phyloP scores from a whole-genome alignment of 768 basidiomycete species.

The Tubosaeta brunneosetosa region DNA sequence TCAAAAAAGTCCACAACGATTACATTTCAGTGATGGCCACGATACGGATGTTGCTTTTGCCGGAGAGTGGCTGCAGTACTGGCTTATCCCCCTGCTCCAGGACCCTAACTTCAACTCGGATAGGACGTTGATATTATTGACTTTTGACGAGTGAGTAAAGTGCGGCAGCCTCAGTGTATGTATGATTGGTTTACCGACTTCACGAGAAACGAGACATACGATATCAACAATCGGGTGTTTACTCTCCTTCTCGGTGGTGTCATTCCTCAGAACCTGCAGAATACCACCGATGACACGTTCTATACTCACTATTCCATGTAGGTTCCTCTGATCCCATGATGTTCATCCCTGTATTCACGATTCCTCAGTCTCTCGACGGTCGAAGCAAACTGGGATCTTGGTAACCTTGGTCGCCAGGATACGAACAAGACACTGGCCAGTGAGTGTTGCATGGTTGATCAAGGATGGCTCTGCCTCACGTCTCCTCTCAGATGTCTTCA shows the following conservation, averaged over 20 bases:
- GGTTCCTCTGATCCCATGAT: background rate
- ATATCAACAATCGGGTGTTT: conserved; percentile 43
- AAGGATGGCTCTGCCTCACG: background rate
- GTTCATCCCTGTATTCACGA: background rate
- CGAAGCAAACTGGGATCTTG: conserved; percentile 55
- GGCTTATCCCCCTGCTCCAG: conserved; percentile 46
- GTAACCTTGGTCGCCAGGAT: conserved; percentile 52
- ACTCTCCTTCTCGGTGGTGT: conserved; percentile 41
- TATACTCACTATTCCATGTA: conserved; percentile 55
- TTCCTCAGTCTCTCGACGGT: conserved; percentile 42
- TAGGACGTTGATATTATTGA: conserved; percentile 52
- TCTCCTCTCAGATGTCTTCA: conserved; percentile 41
- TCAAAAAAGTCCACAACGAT: background rate
- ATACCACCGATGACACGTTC: conserved; percentile 47
- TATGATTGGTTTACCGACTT: background rate
- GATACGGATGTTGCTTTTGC: conserved; percentile 51
- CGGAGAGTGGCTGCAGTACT: conserved; percentile 43
- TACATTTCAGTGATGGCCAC: conserved; percentile 46
- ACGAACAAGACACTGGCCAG: conserved; percentile 38
- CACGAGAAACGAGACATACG: conserved; percentile 24
- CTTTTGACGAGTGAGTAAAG: conserved; percentile 53
- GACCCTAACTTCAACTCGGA: conserved; percentile 51
- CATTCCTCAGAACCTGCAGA: conserved; percentile 38
- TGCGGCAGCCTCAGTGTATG: background rate
- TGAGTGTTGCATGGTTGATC: background rate